phyloP scores from a whole-genome alignment of 2,329 filamentous ascomycete species.

The Colletotrichum euphorbiae region DNA sequence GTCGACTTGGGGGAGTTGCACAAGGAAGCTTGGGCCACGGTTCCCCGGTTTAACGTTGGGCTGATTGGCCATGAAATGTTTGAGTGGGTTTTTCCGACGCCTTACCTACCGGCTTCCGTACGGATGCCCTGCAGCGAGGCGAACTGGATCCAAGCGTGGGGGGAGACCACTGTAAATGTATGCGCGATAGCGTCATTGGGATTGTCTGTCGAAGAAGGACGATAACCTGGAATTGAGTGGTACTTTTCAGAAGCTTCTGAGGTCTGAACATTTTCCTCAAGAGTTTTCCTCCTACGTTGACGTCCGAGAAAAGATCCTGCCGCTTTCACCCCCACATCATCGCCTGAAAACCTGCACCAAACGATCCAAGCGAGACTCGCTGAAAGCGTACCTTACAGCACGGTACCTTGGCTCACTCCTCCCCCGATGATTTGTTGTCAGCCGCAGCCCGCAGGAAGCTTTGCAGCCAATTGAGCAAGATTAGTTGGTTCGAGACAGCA shows the following conservation, averaged over 20 bases:
- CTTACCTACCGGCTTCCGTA: constrained; percentile 18
- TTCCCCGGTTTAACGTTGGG: not conserved
- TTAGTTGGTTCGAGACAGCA: constrained; percentile 29
- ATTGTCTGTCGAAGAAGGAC: constrained; percentile 11
- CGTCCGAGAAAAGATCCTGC: not conserved
- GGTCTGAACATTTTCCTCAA: not conserved
- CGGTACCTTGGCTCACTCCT: constrained; percentile 5
- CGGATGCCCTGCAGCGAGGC: constrained; percentile 29
- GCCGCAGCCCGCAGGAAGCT: constrained; percentile 16
- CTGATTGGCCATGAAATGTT: not conserved
- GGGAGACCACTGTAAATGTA: constrained; percentile 29
- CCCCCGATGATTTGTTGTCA: constrained; percentile 1
- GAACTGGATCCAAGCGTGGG: constrained; percentile 25
- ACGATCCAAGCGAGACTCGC: constrained; percentile 3
- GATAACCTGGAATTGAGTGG: constrained; percentile 19
- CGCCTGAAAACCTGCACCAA: not conserved
- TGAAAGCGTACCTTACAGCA: constrained; percentile 15
- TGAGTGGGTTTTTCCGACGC: constrained; percentile 1
- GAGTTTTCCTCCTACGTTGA: not conserved
- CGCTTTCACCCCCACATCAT: constrained; percentile 7
- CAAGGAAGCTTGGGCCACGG: constrained; percentile 20
- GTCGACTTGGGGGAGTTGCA: constrained; percentile 10
- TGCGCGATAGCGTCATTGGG: constrained; percentile 36
- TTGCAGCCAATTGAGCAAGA: not conserved
- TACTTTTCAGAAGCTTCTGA: not conserved